phyloP scores from a whole-genome alignment of 805 yeast genomes.

The Yamadazyma olivae region DNA sequence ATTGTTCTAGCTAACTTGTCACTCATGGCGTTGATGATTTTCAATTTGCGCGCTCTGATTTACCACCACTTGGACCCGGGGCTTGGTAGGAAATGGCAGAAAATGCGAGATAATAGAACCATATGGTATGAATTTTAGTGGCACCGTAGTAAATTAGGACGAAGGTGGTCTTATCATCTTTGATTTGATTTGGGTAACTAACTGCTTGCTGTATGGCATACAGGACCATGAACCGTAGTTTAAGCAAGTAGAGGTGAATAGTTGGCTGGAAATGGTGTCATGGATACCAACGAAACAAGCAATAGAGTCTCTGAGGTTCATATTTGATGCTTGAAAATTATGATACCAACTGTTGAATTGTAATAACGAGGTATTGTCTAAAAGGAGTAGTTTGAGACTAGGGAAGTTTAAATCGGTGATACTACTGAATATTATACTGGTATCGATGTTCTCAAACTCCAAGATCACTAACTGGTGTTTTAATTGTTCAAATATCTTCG shows the following conservation, averaged over 20 bases:
- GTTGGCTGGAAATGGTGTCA: conserved; percentile 13
- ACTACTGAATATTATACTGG: neutral
- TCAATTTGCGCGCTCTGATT: too few relatives aligned
- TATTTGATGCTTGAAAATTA: conserved; percentile 13
- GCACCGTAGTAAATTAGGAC: too few relatives aligned
- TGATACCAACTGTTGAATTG: conserved; percentile 15
- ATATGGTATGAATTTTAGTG: neutral
- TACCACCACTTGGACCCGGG: too few relatives aligned
- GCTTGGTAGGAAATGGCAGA: too few relatives aligned
- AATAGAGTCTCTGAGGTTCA: conserved; percentile 7
- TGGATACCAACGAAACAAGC: conserved; percentile 13
- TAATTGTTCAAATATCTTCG: too few relatives aligned
- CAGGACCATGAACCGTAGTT: neutral
- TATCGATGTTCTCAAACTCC: too few relatives aligned
- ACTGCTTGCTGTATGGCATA: too few relatives aligned
- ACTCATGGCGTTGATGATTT: too few relatives aligned
- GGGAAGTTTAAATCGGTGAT: conserved; percentile 11
- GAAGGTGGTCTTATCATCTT: neutral
- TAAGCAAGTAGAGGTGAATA: conserved; percentile 9
- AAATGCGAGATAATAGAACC: too few relatives aligned
- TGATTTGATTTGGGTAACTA: too few relatives aligned
- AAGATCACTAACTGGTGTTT: too few relatives aligned
- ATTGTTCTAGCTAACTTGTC: conserved; percentile 41
- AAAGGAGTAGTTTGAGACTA: conserved; percentile 16
- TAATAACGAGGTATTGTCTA: conserved; percentile 19